These are phyloP conservation scores for Strigomonas culicis DNA, from an alignment of 208 protist species.

Conservation along the genomic window DNA sequence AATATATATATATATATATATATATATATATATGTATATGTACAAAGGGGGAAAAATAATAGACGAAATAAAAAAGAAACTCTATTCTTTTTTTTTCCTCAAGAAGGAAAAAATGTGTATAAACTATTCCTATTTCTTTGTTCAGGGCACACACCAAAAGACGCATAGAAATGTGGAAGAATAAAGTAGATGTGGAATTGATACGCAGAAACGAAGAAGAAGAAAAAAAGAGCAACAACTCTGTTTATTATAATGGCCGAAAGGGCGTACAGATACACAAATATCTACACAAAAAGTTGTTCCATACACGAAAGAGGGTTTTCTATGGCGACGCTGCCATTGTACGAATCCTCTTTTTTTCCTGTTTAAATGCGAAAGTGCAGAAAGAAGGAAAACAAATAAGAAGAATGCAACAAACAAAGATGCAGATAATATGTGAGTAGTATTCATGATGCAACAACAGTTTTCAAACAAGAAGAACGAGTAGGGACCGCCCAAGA, in stretches of 20 bases:
- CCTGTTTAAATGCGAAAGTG: too few relatives aligned
- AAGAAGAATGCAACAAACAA: neutral
- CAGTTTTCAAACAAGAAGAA: neutral
- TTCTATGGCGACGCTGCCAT: too few relatives aligned
- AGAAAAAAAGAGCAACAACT: constrained; percentile 4
- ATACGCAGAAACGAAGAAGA: constrained; percentile 4
- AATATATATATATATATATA: constrained; percentile 1
- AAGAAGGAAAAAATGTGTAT: neutral
- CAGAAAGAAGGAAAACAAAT: constrained; percentile 15
- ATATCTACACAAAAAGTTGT: neutral
- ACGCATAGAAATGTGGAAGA: neutral
- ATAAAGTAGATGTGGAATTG: neutral
- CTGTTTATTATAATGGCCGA: too few relatives aligned
- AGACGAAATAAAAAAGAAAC: constrained; percentile 14
- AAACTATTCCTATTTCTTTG: neutral
- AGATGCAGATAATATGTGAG: neutral
- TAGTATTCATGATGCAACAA: neutral
- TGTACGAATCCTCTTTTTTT: too few relatives aligned
- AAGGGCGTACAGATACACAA: too few relatives aligned
- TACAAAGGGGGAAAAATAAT: constrained; percentile 1
- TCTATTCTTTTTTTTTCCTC: constrained; percentile 11
- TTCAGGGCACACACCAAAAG: too few relatives aligned
- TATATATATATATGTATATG: constrained; percentile 1
- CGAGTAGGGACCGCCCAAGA: too few relatives aligned
- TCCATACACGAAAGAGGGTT: constrained; percentile 6